phyloP scores from a whole-genome alignment of 2,329 filamentous ascomycete species.

The Colletotrichum sp. region DNA sequence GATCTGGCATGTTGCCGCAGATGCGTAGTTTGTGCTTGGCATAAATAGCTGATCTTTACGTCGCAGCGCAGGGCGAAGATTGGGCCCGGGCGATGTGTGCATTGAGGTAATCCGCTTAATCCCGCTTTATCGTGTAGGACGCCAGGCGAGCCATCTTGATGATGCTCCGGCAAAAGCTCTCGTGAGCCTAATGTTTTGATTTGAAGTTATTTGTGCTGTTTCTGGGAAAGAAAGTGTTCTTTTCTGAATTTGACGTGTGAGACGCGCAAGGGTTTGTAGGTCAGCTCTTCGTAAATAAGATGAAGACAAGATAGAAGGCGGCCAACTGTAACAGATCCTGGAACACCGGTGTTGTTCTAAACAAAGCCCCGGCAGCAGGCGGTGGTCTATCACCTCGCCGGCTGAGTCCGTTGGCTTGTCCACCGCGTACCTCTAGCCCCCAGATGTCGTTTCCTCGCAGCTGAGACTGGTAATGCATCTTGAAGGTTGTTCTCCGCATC shows the following conservation, averaged over 20 bases:
- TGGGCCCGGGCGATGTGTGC: background rate
- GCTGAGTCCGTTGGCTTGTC: background rate
- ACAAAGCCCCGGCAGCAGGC: background rate
- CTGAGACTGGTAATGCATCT: accelerated
- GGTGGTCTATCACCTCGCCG: background rate
- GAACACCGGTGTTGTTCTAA: background rate
- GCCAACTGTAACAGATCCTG: background rate
- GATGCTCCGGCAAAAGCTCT: background rate
- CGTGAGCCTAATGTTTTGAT: background rate
- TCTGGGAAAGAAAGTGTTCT: background rate
- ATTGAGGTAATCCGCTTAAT: background rate
- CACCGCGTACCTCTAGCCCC: background rate
- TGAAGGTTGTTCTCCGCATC: background rate
- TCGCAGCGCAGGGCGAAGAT: background rate
- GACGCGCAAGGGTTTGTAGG: background rate
- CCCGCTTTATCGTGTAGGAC: background rate
- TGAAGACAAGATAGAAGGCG: background rate
- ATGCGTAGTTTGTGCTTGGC: background rate
- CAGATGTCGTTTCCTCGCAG: background rate
- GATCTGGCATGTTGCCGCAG: background rate
- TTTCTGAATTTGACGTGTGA: background rate
- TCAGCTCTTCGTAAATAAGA: background rate
- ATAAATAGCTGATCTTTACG: no score
- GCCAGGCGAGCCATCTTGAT: background rate
- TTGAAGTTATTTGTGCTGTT: background rate